A percentile compares a stretch with the other conserved stretches of the same genome.
These are phyloP conservation scores for Bisporella sp. DNA, from an alignment of 2,329 filamentous ascomycete genomes.

Conservation along the genomic window DNA sequence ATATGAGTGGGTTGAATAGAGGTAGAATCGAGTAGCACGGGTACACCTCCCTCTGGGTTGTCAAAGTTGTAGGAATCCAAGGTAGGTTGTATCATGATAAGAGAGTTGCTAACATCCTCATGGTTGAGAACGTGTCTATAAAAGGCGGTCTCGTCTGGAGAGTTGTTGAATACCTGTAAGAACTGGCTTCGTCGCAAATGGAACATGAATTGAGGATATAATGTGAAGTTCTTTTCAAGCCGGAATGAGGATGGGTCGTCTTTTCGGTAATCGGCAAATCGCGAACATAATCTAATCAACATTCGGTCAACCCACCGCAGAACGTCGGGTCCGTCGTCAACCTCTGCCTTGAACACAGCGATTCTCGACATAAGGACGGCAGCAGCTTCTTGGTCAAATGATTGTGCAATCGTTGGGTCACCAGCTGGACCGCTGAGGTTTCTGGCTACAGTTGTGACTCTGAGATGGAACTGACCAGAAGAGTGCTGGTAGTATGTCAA, in stretches of 20 bases:
- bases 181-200: constrained; percentile 95
- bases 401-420: constrained; percentile 90
- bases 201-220: constrained; percentile 99
- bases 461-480: constrained; percentile 89
- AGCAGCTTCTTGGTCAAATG: constrained; percentile 96
- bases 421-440: constrained; percentile 90
- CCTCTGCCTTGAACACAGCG: constrained; percentile 96
- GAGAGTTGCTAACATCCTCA: constrained; percentile 91
- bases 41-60: constrained; percentile 77
- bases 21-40: constrained; percentile 91
- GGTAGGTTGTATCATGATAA: constrained; percentile 98
- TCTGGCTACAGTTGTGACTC: constrained; percentile 88
- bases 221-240: constrained; percentile 95
- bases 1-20: constrained; percentile 94
- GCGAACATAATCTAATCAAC: constrained; percentile 92
- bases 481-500: constrained; percentile 98
- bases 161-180: constrained; percentile 98
- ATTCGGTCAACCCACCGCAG: constrained; percentile 97
- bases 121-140: constrained; percentile 96
- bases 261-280: constrained; percentile 96
- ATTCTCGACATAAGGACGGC: constrained; percentile 99
- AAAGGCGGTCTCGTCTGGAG: constrained; percentile 97
- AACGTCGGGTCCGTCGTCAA: constrained; percentile 97
- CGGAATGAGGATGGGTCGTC: constrained; percentile 97
- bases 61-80: constrained; percentile 97